A percentile compares a stretch with the other conserved stretches of the same genome.
phyloP scores from a whole-genome alignment of 1,139 yeast genomes.

The Starmera stellimalicola region DNA sequence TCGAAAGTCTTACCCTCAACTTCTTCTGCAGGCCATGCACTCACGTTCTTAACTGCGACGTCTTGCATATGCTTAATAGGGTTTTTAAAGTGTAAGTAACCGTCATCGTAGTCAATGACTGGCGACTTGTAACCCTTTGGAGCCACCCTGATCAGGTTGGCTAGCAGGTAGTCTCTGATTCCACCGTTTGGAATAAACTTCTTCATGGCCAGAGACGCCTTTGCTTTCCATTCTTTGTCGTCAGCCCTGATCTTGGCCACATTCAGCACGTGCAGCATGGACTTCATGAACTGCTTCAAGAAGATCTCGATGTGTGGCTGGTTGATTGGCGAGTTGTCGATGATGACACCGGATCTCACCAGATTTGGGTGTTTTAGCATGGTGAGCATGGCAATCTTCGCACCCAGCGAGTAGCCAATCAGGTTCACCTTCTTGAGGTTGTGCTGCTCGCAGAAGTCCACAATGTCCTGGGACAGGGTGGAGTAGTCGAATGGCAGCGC shows the following conservation, averaged over 20 bases:
- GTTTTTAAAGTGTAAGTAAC: slow-evolving; percentile 20
- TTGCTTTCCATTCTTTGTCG: slow-evolving; percentile 25
- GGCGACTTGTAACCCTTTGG: slow-evolving; percentile 13
- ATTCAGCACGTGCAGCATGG: slow-evolving; percentile 13
- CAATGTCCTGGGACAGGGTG: slow-evolving; percentile 33
- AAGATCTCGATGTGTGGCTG: slow-evolving; percentile 17
- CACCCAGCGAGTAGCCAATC: slow-evolving; percentile 47
- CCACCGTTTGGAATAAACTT: slow-evolving; percentile 21
- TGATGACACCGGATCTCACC: slow-evolving; percentile 30
- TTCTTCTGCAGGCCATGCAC: slow-evolving; percentile 32
- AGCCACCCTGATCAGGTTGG: slow-evolving; percentile 14
- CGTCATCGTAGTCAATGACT: slow-evolving; percentile 14
- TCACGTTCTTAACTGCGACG: slow-evolving; percentile 25
- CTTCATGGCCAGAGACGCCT: slow-evolving; percentile 15
- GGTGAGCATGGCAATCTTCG: slow-evolving; percentile 38
- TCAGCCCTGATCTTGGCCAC: slow-evolving; percentile 10
- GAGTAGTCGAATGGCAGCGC: slow-evolving; percentile 32
- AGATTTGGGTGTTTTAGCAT: slow-evolving; percentile 30
- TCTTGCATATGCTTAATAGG: slow-evolving; percentile 23
- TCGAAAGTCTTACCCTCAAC: slow-evolving; percentile 20
- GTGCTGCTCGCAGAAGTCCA: slow-evolving; percentile 23
- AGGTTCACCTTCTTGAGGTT: slow-evolving; percentile 24
- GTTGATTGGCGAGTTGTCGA: slow-evolving; percentile 37
- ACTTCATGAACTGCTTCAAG: slow-evolving; percentile 15
- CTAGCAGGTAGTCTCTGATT: slow-evolving; percentile 19